Evolutionary conservation across 2,329 filamentous ascomycete genomes (phyloP).

Genomic region (Ophiostoma angusticollis): DNA sequence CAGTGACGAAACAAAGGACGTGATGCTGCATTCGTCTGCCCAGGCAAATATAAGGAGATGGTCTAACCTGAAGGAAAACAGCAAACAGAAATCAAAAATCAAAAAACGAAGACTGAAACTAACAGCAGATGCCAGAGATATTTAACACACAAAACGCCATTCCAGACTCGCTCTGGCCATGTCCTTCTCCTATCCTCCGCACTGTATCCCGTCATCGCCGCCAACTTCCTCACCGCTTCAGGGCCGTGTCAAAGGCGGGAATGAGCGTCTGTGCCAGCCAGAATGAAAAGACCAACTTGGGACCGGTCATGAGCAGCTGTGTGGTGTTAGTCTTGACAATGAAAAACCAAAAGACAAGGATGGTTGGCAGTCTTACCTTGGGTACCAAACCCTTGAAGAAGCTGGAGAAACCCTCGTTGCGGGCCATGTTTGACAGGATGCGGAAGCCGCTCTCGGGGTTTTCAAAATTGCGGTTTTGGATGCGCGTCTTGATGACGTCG

Average conservation of each 20-base stretch:
- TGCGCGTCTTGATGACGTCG: constrained; percentile 95
- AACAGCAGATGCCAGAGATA: constrained; percentile 1
- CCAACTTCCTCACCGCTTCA: constrained; percentile 11
- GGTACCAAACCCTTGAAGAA: constrained; percentile 98
- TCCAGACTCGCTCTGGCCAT: not conserved
- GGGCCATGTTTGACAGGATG: constrained; percentile 86
- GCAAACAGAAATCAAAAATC: not conserved
- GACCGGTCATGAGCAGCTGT: constrained; percentile 90
- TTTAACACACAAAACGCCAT: constrained; percentile 10
- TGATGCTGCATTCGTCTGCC: constrained; percentile 5
- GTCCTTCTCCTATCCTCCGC: not conserved
- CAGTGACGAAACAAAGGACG: too few relatives aligned
- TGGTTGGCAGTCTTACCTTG: constrained; percentile 52
- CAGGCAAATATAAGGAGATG: not conserved
- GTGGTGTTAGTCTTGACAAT: constrained; percentile 6
- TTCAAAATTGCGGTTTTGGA: constrained; percentile 98
- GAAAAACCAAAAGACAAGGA: not conserved
- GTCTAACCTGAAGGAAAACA: too few relatives aligned
- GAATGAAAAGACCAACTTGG: constrained; percentile 98
- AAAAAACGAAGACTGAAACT: not conserved
- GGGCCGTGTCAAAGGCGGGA: constrained; percentile 59
- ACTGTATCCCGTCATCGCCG: not conserved
- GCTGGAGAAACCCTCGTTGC: constrained; percentile 68
- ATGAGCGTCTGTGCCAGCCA: constrained; percentile 98
- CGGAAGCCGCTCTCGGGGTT: constrained; percentile 89